Base-by-base conservation (phyloP, 83 land plant species). In the Picea abies region DNA sequence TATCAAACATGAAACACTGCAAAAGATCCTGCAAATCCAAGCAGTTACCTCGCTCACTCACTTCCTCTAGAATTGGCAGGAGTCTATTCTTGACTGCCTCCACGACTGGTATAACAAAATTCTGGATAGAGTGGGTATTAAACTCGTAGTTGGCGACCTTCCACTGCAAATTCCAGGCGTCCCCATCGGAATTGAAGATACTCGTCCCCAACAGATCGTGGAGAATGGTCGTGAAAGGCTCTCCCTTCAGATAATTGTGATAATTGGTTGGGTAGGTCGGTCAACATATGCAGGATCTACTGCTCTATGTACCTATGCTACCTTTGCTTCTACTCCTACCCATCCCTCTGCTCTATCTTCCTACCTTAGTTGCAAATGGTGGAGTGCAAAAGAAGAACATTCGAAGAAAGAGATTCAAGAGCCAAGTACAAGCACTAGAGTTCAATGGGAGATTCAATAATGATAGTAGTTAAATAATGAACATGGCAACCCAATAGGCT, bases 1-100 rank as follows among this genome's bases (percentile, higher is more conserved):
- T 52, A n/a, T 82, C 79, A n/a, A 82, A 75, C 20, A 80, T 5
- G 44, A 82, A 82, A 26, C 84, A 11, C 52, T 39, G 29, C 20
- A 82, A 12, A 25, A 73, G 12, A 19, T 73, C 77, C 49, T 73
- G 49, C 49, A 73, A 17, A 20, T 73, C 77, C 77, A 73, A 5
- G 4, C 23, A 0, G 2, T 12, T 32, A 25, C 5, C 19, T 20
- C 2, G 2, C 19, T 68, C 4, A 5, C 15, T 25, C 0, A 19
- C 17, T 20, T 29, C 16, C 0, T 32, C 19, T 29, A 29, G 39
- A 3, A 68, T 4, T 0, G 6, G 6, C 20, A 66, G 35, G 4
- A 66, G 4, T 12, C 71, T 20, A 29, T 29, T 6, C 19, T 20
- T 68, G 39, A 22, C 35, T 1, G 15, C 71, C 39, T 16, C 71